Base-by-base conservation (phyloP, 1,139 yeast species). In the Geotrichum armillariae region DNA sequence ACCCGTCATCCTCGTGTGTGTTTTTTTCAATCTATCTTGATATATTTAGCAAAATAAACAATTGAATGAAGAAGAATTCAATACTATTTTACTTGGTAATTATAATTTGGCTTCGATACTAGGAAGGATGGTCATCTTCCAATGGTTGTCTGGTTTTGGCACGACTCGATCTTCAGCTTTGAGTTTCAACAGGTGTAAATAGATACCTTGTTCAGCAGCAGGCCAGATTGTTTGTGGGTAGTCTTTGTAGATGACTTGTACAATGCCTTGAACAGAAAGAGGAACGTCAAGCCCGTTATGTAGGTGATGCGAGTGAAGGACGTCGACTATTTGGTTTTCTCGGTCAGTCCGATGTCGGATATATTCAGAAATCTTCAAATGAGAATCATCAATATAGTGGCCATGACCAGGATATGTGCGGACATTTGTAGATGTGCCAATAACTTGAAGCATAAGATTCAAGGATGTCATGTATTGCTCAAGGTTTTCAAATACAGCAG, bases 361-460 rank as follows among this genome's bases (percentile, higher is more conserved):
- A 56, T 69, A 70, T 46, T 60, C 64, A 12, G 56, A 40, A 51
- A 70, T 61, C 45, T 61, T 62, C n/a, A 50, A 58, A 9, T 54
- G 58, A n/a, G 70, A 71, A 32, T 69, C 65, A 16, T 52, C 53
- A 25, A 70, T 58, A 16, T 65, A 56, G 20, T 66, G 67, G n/a
- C 74, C 74, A 47, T 70, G 74, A 12, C 72, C 74, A 0, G 74
- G 74, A 47, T 65, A 68, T 29, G 68, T 61, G n/a, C 56, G 47
- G 33, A 49, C 47, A n/a, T 27, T 29, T 9, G 39, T 35, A 27
- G 40, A 22, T 40, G 25, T 31, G 44, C 39, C 41, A 38, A 42
- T 38, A 17, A 63, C 43, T 8, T 47, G 53, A 27, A 56, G 53
- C 65, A 67, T 64, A 12, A 57, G 56, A 25, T 56, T 47, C 36